These are phyloP conservation scores for Anastatica hierochuntica DNA, from an alignment of 345 rosid genomes.

Conservation along the genomic window DNA sequence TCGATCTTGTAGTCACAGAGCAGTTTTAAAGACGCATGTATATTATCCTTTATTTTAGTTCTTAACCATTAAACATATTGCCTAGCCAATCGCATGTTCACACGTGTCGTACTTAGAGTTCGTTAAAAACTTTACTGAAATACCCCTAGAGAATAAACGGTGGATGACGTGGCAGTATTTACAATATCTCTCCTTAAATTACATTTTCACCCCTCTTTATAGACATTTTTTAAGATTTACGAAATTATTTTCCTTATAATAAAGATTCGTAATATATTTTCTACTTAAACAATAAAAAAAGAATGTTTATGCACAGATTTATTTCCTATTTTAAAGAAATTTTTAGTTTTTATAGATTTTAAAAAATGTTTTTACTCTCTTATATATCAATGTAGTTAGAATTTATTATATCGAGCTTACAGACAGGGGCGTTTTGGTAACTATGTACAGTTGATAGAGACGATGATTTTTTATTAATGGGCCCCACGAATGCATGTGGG, in stretches of 20 bases:
- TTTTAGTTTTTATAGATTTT: background rate
- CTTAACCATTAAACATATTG: background rate
- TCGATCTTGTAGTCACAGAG: constrained; percentile 3
- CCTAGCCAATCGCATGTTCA: background rate
- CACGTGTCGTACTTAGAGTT: background rate
- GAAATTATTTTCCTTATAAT: background rate
- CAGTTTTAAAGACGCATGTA: background rate
- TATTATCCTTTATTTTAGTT: background rate
- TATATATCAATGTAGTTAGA: background rate
- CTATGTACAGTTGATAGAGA: background rate
- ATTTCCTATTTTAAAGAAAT: background rate
- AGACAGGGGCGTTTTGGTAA: constrained; percentile 3
- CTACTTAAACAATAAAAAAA: background rate
- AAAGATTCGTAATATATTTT: background rate
- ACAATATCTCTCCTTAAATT: background rate
- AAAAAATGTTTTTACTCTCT: too few species aligned
- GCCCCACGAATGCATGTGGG: constrained; percentile 22
- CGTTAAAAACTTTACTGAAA: background rate
- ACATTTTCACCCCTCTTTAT: constrained; percentile 8
- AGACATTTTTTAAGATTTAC: background rate
- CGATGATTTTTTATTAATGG: background rate
- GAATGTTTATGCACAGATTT: background rate
- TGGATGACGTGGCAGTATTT: constrained; percentile 18
- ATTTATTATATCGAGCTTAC: too few species aligned
- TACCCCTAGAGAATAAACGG: constrained; percentile 15